Evolutionary conservation across 73 alveolate genomes (phyloP).

Genomic region (Tetrahymena malaccensis): DNA sequence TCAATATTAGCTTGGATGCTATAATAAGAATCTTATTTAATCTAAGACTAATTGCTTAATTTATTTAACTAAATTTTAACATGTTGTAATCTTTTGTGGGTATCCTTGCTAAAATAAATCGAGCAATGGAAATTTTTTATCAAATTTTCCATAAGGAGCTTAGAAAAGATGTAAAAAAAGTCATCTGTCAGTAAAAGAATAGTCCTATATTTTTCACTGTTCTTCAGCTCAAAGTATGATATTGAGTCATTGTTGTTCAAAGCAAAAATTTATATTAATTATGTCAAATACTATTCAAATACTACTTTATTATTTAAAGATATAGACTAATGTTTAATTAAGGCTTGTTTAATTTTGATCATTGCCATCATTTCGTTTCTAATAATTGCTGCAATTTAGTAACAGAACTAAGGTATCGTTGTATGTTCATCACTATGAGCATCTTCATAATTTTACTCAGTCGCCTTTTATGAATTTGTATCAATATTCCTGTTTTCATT

Average conservation of each 20-base stretch:
- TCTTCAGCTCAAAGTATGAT: not conserved
- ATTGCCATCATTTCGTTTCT: not conserved
- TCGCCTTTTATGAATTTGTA: not conserved
- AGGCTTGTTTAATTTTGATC: not conserved
- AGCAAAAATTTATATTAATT: not conserved
- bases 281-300: not conserved
- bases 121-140: not conserved
- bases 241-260: not conserved
- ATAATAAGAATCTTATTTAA: not conserved
- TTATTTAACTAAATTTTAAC: not conserved
- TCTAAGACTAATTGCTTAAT: not conserved
- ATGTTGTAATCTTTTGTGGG: not conserved
- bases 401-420: not conserved
- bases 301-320: not conserved
- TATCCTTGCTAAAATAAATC: not conserved
- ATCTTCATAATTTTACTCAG: not conserved
- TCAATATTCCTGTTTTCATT: not conserved
- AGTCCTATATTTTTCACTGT: not conserved
- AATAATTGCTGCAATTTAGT: not conserved
- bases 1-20: not conserved
- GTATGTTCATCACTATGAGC: not conserved
- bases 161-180: not conserved
- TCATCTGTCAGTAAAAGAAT: not conserved
- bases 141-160: not conserved
- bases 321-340: not conserved